Evolutionary conservation across 176 grass and related monocot genomes (phyloP).

Genomic region (bread wheat (Triticum aestivum)): IWGSC_CS_RefSeq_v2.1 NC_057811.1:384765695-384766194

Average conservation of each 20-base stretch:
- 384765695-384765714: background rate
- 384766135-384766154: slow-evolving; percentile 53
- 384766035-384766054: slow-evolving; percentile 42
- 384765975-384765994: background rate
- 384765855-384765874: slow-evolving; percentile 83
- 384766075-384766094: slow-evolving; percentile 38
- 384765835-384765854: slow-evolving; percentile 84
- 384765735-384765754: slow-evolving; percentile 26
- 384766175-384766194: background rate
- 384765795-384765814: slow-evolving; percentile 50
- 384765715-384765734: background rate
- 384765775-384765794: slow-evolving; percentile 67
- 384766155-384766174: slow-evolving; percentile 31
- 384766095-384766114: slow-evolving; percentile 49
- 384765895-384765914: slow-evolving; percentile 46
- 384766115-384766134: slow-evolving; percentile 51
- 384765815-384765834: slow-evolving; percentile 75
- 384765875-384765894: slow-evolving; percentile 80
- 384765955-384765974: background rate
- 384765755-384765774: slow-evolving; percentile 54
- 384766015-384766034: slow-evolving; percentile 32
- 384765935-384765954: background rate
- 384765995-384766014: slow-evolving; percentile 19
- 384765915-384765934: background rate
- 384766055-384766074: slow-evolving; percentile 4